A percentile compares a stretch with the other conserved stretches of the same genome.
Evolutionary conservation across 176 grass and related monocot species (phyloP).

Genomic region (Lolium multiflorum): DNA sequence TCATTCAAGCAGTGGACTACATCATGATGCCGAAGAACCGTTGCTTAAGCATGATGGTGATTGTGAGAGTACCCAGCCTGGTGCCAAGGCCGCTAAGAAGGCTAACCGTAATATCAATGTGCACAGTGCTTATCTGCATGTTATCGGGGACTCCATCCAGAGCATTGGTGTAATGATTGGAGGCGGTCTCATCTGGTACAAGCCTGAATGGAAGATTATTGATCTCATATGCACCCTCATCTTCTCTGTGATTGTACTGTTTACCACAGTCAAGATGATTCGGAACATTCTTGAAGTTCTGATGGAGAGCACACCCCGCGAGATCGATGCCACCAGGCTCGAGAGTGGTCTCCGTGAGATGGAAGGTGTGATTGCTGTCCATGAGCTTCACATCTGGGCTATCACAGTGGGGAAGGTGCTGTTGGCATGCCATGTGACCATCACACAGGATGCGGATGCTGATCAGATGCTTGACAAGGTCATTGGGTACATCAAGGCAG

Average conservation of each 20-base stretch:
- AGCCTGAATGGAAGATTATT: constrained; percentile 98
- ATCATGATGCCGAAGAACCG: constrained; percentile 60
- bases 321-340: constrained; percentile 83
- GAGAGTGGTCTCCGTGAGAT: constrained; percentile 79
- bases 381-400: constrained; percentile 98
- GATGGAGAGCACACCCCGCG: constrained; percentile 95
- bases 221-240: constrained; percentile 97
- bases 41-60: constrained; percentile 60
- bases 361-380: constrained; percentile 78
- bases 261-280: constrained; percentile 88
- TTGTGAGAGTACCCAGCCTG: constrained; percentile 41
- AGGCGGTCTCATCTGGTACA: constrained; percentile 99
- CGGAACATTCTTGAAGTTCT: constrained; percentile 91
- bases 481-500: constrained; percentile 86
- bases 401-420: constrained; percentile 98
- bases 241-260: constrained; percentile 86
- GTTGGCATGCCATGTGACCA: constrained; percentile 88
- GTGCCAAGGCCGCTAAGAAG: constrained; percentile 55
- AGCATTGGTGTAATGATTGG: constrained; percentile 95
- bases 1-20: constrained; percentile 41
- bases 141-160: constrained; percentile 91
- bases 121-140: constrained; percentile 94
- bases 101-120: constrained; percentile 86
- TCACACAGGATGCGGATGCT: constrained; percentile 65
- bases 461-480: constrained; percentile 87